These are phyloP conservation scores for Penicillium daleae DNA, from an alignment of 495 filamentous ascomycete genomes.

Conservation along the genomic window DNA sequence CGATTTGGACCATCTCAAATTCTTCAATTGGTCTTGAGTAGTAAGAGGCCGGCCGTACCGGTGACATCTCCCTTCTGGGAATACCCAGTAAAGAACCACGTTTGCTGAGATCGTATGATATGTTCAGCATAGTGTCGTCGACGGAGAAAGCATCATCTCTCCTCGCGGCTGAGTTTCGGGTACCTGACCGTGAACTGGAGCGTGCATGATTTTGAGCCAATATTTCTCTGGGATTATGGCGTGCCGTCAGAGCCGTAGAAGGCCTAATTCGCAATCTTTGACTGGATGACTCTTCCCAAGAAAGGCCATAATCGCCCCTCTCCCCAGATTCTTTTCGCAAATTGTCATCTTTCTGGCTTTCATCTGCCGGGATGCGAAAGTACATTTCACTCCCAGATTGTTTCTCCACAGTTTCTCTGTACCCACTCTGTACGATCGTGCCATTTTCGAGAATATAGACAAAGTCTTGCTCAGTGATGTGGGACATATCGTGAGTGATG, in stretches of 20 bases:
- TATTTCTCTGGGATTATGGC: slow-evolving; percentile 6
- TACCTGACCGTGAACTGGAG: slow-evolving; percentile 17
- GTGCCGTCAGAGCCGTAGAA: slow-evolving; percentile 1
- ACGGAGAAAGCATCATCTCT: not conserved
- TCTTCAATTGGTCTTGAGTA: slow-evolving; percentile 3
- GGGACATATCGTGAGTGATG: slow-evolving; percentile 86
- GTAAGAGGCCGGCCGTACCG: not conserved
- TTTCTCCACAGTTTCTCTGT: slow-evolving; percentile 49
- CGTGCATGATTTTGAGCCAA: slow-evolving; percentile 28
- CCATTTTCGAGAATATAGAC: slow-evolving; percentile 82
- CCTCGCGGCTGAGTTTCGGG: slow-evolving; percentile 7
- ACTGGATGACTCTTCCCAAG: slow-evolving; percentile 10
- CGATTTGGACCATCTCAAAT: slow-evolving; percentile 19
- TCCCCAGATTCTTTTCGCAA: not conserved
- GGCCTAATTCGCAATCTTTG: not conserved
- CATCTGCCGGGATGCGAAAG: slow-evolving; percentile 15
- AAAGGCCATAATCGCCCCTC: not conserved
- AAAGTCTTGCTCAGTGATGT: slow-evolving; percentile 75
- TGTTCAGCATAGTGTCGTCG: not conserved
- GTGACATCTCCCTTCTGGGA: not conserved
- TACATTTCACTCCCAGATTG: slow-evolving; percentile 22
- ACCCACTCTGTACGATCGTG: slow-evolving; percentile 69
- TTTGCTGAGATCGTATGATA: slow-evolving; percentile 4
- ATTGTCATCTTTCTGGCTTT: not conserved
- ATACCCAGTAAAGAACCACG: not conserved